Conservation (phyloP, 129 eudicot genomes). For the Helichrysum umbraculigerum region DNA sequence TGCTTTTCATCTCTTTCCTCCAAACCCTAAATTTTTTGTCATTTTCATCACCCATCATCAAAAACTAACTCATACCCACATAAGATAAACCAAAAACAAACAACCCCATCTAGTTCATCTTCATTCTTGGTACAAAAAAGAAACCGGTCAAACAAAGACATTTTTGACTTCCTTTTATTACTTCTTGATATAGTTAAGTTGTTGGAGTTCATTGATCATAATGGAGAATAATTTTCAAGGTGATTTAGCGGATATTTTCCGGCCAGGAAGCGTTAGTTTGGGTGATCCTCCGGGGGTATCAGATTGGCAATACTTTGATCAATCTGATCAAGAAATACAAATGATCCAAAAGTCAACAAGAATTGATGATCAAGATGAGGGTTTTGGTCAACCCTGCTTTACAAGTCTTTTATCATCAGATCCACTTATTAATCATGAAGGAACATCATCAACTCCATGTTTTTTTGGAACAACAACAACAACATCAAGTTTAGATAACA, state of each 20-base stretch:
- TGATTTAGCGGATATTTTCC: slow-evolving; percentile 79
- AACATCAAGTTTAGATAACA: neutral
- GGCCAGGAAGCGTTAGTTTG: slow-evolving; percentile 47
- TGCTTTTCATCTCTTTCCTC: slow-evolving; percentile 37
- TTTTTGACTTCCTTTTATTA: slow-evolving; percentile 21
- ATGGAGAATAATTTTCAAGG: slow-evolving; percentile 79
- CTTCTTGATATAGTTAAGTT: neutral
- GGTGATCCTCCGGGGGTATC: slow-evolving; percentile 23
- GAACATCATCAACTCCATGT: slow-evolving; percentile 20
- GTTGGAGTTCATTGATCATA: neutral
- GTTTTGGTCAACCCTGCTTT: slow-evolving; percentile 66
- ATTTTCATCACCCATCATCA: slow-evolving; percentile 28
- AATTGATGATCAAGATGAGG: slow-evolving; percentile 21
- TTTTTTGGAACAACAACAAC: slow-evolving; percentile 27
- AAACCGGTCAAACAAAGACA: slow-evolving; percentile 12
- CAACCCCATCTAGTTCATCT: slow-evolving; percentile 3
- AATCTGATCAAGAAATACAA: slow-evolving; percentile 30
- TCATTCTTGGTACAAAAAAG: slow-evolving; percentile 30
- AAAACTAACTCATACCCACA: slow-evolving; percentile 5
- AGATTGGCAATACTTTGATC: slow-evolving; percentile 41
- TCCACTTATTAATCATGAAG: slow-evolving; percentile 48
- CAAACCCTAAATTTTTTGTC: slow-evolving; percentile 41
- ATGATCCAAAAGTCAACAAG: slow-evolving; percentile 30
- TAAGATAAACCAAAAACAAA: slow-evolving; percentile 25
- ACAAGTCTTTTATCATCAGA: slow-evolving; percentile 44